Evolutionary conservation across 2,329 filamentous ascomycete species (phyloP).

Genomic region (Biscogniauxia mediterranea): DNA sequence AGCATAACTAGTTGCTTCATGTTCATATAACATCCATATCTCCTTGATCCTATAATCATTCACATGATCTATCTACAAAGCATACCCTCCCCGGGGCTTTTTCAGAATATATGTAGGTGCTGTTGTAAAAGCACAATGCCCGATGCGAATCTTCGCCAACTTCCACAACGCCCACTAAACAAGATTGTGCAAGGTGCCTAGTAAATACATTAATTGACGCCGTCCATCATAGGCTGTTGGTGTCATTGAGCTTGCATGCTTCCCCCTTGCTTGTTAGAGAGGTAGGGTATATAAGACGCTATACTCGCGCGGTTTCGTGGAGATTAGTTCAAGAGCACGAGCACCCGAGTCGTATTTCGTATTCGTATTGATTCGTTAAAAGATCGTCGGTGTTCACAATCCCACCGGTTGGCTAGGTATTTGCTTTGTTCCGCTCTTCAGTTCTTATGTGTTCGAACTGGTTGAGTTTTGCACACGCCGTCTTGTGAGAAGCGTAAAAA

Average conservation of each 20-base stretch:
- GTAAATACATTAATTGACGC: too few species aligned
- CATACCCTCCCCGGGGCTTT: conserved; percentile 9
- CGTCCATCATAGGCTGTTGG: too few species aligned
- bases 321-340: background rate
- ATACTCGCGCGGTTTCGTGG: too few species aligned
- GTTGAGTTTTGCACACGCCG: background rate
- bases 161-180: conserved; percentile 28
- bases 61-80: conserved; percentile 6
- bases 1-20: too few species aligned
- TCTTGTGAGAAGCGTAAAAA: background rate
- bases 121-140: conserved; percentile 24
- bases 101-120: conserved; percentile 12
- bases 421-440: background rate
- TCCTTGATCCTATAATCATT: too few species aligned
- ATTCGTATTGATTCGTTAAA: background rate
- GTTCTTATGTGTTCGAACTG: background rate
- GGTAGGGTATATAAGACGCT: too few species aligned
- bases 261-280: too few species aligned
- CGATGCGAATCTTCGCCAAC: conserved; percentile 15
- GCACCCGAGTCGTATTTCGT: background rate
- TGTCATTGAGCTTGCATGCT: too few species aligned
- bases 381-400: background rate
- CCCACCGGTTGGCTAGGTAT: background rate
- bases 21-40: too few species aligned
- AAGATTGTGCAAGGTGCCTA: too few species aligned